phyloP scores from a whole-genome alignment of 345 rosid species.

The Acer yangbiense region DNA sequence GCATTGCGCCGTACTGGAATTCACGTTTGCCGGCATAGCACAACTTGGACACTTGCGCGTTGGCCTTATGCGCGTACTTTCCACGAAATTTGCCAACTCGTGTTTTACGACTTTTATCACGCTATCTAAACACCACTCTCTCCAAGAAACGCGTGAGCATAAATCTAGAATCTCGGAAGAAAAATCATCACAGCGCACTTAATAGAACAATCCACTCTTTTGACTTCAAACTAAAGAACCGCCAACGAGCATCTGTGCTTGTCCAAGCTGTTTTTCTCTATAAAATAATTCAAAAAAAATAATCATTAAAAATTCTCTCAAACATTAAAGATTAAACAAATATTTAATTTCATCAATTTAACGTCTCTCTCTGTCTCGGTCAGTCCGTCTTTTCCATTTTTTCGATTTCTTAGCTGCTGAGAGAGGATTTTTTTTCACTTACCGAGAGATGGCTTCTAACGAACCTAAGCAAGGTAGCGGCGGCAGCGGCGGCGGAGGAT shows the following conservation, averaged over 20 bases:
- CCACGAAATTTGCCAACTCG: neutral
- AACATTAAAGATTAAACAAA: neutral
- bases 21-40: slow-evolving; percentile 9
- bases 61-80: slow-evolving; percentile 1
- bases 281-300: slow-evolving; percentile 13
- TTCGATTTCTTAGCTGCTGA: neutral
- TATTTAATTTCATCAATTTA: neutral
- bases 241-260: slow-evolving; percentile 34
- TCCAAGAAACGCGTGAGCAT: neutral
- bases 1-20: neutral
- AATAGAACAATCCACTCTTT: neutral
- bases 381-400: neutral
- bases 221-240: slow-evolving; percentile 32
- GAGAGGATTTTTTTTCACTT: neutral
- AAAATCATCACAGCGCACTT: neutral
- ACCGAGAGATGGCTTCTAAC: slow-evolving; percentile 55
- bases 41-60: neutral
- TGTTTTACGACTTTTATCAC: neutral
- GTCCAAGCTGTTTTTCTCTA: slow-evolving; percentile 33
- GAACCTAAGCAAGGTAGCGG: slow-evolving; percentile 68
- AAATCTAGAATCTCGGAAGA: neutral
- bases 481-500: slow-evolving; percentile 56
- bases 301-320: too few relatives aligned
- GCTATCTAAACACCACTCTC: slow-evolving; percentile 3
- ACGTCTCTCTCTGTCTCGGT: neutral